phyloP scores from a whole-genome alignment of 225 moss, liverwort and hornwort species.

The Physcomitrellopsis africana region DNA sequence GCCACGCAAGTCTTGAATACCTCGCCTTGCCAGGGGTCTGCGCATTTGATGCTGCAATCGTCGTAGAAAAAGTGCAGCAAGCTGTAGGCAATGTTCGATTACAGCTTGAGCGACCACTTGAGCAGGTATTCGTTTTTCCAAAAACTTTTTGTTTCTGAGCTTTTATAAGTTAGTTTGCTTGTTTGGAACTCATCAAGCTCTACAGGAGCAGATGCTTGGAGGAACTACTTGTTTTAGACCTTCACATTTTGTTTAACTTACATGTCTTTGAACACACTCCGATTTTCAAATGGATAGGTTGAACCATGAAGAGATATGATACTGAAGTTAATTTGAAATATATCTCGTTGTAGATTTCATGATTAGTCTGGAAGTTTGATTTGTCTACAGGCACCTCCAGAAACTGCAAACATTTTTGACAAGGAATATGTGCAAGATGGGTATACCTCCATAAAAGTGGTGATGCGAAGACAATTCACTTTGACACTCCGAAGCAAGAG shows the following conservation, averaged over 20 bases:
- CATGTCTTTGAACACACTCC: background rate
- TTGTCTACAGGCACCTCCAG: constrained; percentile 29
- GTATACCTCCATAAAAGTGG: constrained; percentile 64
- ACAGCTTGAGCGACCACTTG: constrained; percentile 76
- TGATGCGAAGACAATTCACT: constrained; percentile 70
- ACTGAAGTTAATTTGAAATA: background rate
- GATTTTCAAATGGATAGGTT: background rate
- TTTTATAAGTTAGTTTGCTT: background rate
- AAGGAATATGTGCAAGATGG: constrained; percentile 75
- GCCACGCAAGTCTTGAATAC: constrained; percentile 59
- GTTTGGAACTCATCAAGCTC: background rate
- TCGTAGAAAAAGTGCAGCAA: constrained; percentile 61
- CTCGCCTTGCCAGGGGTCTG: constrained; percentile 45
- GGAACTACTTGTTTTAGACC: background rate
- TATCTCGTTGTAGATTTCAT: background rate
- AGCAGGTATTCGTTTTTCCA: constrained; percentile 38
- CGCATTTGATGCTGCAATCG: constrained; percentile 45
- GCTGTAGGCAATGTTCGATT: constrained; percentile 59
- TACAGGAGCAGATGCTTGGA: background rate
- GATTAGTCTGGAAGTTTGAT: background rate
- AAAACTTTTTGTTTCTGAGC: background rate
- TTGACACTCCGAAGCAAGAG: constrained; percentile 62
- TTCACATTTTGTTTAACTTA: background rate
- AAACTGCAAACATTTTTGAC: constrained; percentile 38
- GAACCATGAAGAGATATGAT: background rate